phyloP scores from a whole-genome alignment of 768 basidiomycete genomes.

The Chalciporus piperatus region DNA sequence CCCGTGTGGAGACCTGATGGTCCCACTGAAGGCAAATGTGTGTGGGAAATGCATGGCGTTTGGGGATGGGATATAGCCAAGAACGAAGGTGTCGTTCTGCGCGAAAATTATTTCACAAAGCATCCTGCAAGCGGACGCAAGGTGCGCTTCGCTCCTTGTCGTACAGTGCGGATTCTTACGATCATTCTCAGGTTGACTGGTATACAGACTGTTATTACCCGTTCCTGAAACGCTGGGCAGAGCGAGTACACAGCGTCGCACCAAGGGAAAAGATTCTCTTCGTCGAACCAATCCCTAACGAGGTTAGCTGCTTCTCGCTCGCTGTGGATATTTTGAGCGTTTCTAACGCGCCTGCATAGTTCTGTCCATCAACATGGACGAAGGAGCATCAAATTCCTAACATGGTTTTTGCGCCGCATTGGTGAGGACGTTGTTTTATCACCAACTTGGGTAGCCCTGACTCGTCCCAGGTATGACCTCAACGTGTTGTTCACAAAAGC shows the following conservation, averaged over 20 bases:
- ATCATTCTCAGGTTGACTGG: conserved; percentile 65
- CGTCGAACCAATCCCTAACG: conserved; percentile 89
- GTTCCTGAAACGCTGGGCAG: conserved; percentile 66
- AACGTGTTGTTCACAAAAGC: conserved; percentile 82
- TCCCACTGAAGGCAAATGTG: conserved; percentile 66
- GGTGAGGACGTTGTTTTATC: conserved; percentile 39
- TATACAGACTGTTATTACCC: conserved; percentile 85
- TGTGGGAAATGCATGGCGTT: conserved; percentile 92
- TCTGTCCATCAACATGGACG: conserved; percentile 78
- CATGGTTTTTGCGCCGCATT: conserved; percentile 74
- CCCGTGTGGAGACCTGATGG: conserved; percentile 75
- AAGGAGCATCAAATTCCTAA: conserved; percentile 56
- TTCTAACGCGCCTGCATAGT: conserved; percentile 42
- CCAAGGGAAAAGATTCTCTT: conserved; percentile 62
- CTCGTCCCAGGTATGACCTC: conserved; percentile 76
- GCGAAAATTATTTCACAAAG: conserved; percentile 81
- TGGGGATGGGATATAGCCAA: conserved; percentile 83
- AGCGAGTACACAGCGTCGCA: conserved; percentile 49
- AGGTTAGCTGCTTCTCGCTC: conserved; percentile 45
- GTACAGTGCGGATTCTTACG: conserved; percentile 1
- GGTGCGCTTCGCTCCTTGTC: conserved; percentile 36
- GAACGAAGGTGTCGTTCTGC: conserved; percentile 67
- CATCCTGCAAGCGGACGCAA: conserved; percentile 62
- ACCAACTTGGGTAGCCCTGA: not conserved
- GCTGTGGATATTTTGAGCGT: not conserved